Conservation (phyloP, 495 filamentous ascomycete species). For the Staphylotrichum longicolle region DNA sequence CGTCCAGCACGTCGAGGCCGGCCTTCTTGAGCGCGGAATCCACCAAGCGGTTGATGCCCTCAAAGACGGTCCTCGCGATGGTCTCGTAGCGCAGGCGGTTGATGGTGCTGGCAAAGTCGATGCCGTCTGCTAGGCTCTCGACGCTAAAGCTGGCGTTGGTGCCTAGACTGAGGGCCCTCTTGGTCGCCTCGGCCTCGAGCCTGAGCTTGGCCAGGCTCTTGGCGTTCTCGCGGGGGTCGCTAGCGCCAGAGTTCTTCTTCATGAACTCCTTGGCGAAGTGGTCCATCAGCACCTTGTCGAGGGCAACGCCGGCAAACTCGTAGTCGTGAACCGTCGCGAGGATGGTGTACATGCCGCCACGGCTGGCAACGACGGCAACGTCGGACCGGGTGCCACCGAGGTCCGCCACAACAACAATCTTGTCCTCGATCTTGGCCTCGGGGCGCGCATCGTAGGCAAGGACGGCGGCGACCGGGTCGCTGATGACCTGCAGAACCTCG, state of each 20-base stretch:
- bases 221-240: slow-evolving; percentile 77
- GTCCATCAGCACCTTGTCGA: slow-evolving; percentile 89
- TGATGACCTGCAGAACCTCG: slow-evolving; percentile 87
- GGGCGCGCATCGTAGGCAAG: slow-evolving; percentile 89
- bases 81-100: slow-evolving; percentile 93
- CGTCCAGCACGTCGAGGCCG: slow-evolving; percentile 83
- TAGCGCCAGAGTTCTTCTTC: slow-evolving; percentile 75
- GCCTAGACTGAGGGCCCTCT: slow-evolving; percentile 85
- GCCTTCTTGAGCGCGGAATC: slow-evolving; percentile 88
- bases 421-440: slow-evolving; percentile 72
- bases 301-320: slow-evolving; percentile 73
- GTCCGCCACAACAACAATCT: slow-evolving; percentile 88
- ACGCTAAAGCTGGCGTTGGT: slow-evolving; percentile 86
- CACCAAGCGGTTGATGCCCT: slow-evolving; percentile 79
- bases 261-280: slow-evolving; percentile 98
- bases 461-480: slow-evolving; percentile 87
- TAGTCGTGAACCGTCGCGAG: slow-evolving; percentile 94
- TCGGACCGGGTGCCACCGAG: slow-evolving; percentile 91
- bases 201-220: slow-evolving; percentile 87
- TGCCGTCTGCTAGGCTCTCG: slow-evolving; percentile 79
- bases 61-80: slow-evolving; percentile 78
- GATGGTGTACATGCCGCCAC: slow-evolving; percentile 95
- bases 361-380: slow-evolving; percentile 81
- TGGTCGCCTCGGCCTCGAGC: slow-evolving; percentile 83
- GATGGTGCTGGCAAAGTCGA: slow-evolving; percentile 87